These are phyloP conservation scores for Guyanaporus albipodus DNA, from an alignment of 768 basidiomycete species.

Conservation along the genomic window DNA sequence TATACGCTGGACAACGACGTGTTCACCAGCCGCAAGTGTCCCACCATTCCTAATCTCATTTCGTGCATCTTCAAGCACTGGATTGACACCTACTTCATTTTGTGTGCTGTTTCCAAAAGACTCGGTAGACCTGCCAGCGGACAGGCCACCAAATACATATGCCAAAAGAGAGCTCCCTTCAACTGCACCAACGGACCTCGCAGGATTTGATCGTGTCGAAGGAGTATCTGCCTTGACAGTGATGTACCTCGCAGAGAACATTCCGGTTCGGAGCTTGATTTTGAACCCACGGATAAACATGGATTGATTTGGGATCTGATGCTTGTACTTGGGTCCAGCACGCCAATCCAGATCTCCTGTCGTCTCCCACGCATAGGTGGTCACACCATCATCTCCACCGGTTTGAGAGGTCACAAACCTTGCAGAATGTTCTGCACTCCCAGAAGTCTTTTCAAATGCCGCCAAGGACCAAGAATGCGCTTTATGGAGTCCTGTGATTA, in stretches of 20 bases:
- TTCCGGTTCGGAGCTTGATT: background rate
- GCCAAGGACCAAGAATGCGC: slow-evolving; percentile 28
- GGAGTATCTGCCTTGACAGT: background rate
- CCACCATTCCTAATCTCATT: background rate
- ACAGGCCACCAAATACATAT: background rate
- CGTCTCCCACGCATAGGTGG: slow-evolving; percentile 8
- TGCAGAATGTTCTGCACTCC: background rate
- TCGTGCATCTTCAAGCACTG: background rate
- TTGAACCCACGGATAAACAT: slow-evolving; percentile 25
- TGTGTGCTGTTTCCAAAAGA: background rate
- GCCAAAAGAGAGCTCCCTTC: background rate
- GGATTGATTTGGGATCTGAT: slow-evolving; percentile 12
- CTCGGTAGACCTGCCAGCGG: background rate
- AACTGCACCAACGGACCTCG: background rate
- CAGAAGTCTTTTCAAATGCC: slow-evolving; percentile 6
- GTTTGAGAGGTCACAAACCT: slow-evolving; percentile 6
- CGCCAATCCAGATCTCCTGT: slow-evolving; percentile 4
- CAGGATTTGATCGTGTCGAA: background rate
- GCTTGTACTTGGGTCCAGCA: background rate
- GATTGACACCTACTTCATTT: background rate
- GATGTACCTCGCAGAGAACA: slow-evolving; percentile 1
- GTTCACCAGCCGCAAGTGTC: background rate
- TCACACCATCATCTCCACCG: background rate
- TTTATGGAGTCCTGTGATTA: slow-evolving; percentile 18
- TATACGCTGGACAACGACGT: background rate